Percentiles rank a stretch among this genome's conserved stretches.
phyloP scores from a whole-genome alignment of 148 eudicot species.

The Silene latifolia region DNA sequence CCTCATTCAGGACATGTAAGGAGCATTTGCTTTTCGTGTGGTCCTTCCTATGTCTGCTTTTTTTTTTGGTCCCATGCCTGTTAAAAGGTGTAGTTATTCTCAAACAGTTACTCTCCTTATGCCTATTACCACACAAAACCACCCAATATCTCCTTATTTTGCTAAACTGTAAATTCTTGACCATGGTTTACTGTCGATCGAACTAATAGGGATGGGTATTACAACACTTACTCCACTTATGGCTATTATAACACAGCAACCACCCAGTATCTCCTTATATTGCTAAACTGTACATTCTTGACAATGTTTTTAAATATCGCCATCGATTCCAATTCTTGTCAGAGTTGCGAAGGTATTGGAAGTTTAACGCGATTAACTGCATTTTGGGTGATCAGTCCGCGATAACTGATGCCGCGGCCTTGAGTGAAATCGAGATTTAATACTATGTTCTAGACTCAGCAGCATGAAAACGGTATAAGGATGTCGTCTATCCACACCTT shows the following conservation, averaged over 20 bases:
- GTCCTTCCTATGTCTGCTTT: background rate
- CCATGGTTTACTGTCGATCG: background rate
- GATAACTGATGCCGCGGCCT: background rate
- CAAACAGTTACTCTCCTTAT: background rate
- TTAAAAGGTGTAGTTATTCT: background rate
- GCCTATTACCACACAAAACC: background rate
- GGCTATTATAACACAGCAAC: background rate
- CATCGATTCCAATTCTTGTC: background rate
- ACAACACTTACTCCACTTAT: background rate
- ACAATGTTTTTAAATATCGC: background rate
- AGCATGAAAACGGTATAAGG: background rate
- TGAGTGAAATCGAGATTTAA: background rate
- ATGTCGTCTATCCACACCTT: background rate
- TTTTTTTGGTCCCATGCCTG: background rate
- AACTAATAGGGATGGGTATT: background rate
- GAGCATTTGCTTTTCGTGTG: slow-evolving; percentile 10
- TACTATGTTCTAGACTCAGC: background rate
- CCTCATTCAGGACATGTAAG: slow-evolving; percentile 78
- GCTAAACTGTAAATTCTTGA: background rate
- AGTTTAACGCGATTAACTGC: background rate
- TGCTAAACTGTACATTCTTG: background rate
- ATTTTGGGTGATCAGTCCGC: background rate
- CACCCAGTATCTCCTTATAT: background rate
- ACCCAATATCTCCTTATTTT: background rate
- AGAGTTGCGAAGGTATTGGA: background rate